A percentile compares a stretch with the other conserved stretches of the same genome.
Evolutionary conservation across 176 grass and related monocot genomes (phyloP).

Genomic region (Carex parvula): DNA sequence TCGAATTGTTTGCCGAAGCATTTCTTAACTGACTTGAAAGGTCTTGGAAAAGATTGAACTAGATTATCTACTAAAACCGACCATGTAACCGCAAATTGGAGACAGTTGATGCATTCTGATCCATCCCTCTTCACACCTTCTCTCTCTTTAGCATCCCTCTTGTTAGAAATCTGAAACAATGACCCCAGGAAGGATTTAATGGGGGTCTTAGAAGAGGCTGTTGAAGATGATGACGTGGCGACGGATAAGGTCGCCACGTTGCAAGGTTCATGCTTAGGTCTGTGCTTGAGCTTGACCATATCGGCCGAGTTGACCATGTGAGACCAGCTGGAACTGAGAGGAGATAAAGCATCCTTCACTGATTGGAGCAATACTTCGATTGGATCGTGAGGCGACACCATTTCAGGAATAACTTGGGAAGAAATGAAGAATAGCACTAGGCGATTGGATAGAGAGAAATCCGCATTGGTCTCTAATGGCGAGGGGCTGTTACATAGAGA

Average conservation of each 20-base stretch:
- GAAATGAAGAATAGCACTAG: neutral
- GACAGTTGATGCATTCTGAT: slow-evolving; percentile 48
- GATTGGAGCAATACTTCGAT: slow-evolving; percentile 37
- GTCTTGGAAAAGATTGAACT: slow-evolving; percentile 46
- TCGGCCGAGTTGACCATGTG: slow-evolving; percentile 11
- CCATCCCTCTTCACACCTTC: slow-evolving; percentile 20
- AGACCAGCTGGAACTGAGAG: slow-evolving; percentile 26
- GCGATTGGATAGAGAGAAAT: slow-evolving; percentile 13
- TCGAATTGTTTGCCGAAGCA: slow-evolving; percentile 46
- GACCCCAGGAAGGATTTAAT: slow-evolving; percentile 30
- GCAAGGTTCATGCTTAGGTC: slow-evolving; percentile 3
- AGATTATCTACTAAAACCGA: slow-evolving; percentile 49
- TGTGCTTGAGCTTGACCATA: slow-evolving; percentile 23
- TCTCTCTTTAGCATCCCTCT: slow-evolving; percentile 20
- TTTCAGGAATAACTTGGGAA: neutral
- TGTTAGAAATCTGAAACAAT: slow-evolving; percentile 28
- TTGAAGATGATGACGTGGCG: slow-evolving; percentile 14
- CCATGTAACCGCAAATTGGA: slow-evolving; percentile 47
- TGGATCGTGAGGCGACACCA: slow-evolving; percentile 36
- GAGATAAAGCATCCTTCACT: slow-evolving; percentile 30
- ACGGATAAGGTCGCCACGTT: slow-evolving; percentile 4
- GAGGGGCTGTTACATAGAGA: neutral
- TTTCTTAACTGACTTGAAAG: slow-evolving; percentile 56
- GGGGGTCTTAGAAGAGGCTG: slow-evolving; percentile 8
- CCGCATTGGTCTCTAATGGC: slow-evolving; percentile 12